Evolutionary conservation across 495 filamentous ascomycete genomes (phyloP), one percentile per base, ranked within the genome.

Genomic region (Xylaria curta): DNA sequence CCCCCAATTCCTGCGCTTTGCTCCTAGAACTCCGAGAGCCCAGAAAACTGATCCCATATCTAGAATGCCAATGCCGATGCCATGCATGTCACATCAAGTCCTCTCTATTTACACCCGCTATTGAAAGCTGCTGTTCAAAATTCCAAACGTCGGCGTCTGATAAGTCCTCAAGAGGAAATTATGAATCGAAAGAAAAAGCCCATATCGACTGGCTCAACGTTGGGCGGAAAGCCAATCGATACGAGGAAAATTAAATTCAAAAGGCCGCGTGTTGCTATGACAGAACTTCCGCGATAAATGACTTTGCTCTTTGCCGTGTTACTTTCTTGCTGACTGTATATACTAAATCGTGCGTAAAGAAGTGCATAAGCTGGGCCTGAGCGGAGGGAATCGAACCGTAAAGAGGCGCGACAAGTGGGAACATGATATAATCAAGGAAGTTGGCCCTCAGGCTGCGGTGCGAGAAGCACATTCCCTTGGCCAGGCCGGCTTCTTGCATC

Each of bases 321-420:
- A 84, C 85, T 78, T 92, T 92, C 81, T 89, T 89, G 77, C 88
- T 91, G 69, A 92, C 89, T 4, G 86, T 84, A 79, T 92, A 92
- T 24, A 89, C 88, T 69, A 92, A 71, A 64, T 89, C 83, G 44
- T 90, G 78, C 0, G 89, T 91, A 84, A 88, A 91, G 76, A 92
- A 89, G 75, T 92, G 90, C 68, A 82, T 86, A 62, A 92, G 77
- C 56, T 90, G 87, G 0, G 90, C 90, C 42, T 91, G 87, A 5
- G 87, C 81, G 12, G 86, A 86, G 0, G 90, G 90, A 10, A 92
- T 84, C 4, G 87, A 84, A 26, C 90, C 90, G 71, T 87, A 92
- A 4, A 91, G 68, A 2, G 87, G 87, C 31, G 89, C 90, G 13
- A 88, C 88, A 17, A 91, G 76, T 1, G 88, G 88, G 56, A 89